Conservation (phyloP, 129 eudicot species). For the Solidago caesia region DNA sequence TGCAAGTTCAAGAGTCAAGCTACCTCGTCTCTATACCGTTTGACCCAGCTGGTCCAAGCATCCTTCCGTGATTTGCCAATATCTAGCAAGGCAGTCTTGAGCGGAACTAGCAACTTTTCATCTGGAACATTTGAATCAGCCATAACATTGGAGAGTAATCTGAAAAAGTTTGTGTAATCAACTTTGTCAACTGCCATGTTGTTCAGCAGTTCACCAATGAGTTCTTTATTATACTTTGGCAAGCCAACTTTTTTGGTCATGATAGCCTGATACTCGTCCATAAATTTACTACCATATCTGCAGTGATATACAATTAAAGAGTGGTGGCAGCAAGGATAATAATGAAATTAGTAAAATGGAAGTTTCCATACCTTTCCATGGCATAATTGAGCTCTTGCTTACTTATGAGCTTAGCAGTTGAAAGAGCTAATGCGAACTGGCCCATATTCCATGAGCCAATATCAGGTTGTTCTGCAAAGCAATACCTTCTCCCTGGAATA, state of each 20-base stretch:
- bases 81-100: conserved; percentile 83
- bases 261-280: conserved; percentile 89
- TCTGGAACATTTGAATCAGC: conserved; percentile 59
- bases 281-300: conserved; percentile 88
- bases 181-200: conserved; percentile 98
- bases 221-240: conserved; percentile 72
- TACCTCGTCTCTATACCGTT: conserved; percentile 81
- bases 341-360: not conserved
- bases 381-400: conserved; percentile 77
- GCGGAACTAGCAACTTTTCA: conserved; percentile 56
- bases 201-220: conserved; percentile 71
- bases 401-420: conserved; percentile 63
- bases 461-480: conserved; percentile 98
- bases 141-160: conserved; percentile 72
- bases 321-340: not conserved
- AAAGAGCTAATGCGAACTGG: conserved; percentile 69
- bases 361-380: conserved; percentile 66
- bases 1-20: conserved; percentile 1
- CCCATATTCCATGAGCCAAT: conserved; percentile 89
- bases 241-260: conserved; percentile 89
- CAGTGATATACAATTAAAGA: not conserved
- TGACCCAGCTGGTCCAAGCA: conserved; percentile 93
- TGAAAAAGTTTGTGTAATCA: conserved; percentile 93
- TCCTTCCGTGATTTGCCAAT: conserved; percentile 89
- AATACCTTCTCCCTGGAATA: conserved; percentile 92